Percentiles rank a stretch among this genome's conserved stretches.
Evolutionary conservation across 805 yeast species (phyloP).

Genomic region (Zygoascus tannicola): DNA sequence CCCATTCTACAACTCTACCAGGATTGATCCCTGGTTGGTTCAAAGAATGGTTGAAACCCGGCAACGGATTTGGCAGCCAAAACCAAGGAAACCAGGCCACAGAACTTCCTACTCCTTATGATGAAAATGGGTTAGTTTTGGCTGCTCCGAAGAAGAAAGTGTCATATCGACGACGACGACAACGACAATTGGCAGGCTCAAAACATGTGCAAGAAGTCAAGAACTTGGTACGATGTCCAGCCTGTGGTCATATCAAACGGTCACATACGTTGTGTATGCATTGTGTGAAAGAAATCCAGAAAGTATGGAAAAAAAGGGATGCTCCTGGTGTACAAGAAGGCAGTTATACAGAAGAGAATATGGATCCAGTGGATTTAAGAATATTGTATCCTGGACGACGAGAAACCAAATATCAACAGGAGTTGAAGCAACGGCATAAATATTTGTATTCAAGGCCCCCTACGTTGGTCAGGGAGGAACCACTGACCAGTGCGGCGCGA

Average conservation of each 20-base stretch:
- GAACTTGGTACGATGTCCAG: slow-evolving; percentile 82
- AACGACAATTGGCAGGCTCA: slow-evolving; percentile 68
- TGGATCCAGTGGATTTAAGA: slow-evolving; percentile 51
- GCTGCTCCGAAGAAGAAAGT: slow-evolving; percentile 95
- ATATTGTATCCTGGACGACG: slow-evolving; percentile 68
- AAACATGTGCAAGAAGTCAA: slow-evolving; percentile 70
- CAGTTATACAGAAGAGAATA: slow-evolving; percentile 20
- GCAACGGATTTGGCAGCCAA: background rate
- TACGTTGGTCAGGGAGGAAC: background rate
- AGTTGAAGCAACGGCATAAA: slow-evolving; percentile 43
- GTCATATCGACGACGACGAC: slow-evolving; percentile 79
- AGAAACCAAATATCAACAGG: slow-evolving; percentile 34
- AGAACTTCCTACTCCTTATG: background rate
- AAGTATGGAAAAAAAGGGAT: slow-evolving; percentile 47
- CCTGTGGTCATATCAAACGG: slow-evolving; percentile 88
- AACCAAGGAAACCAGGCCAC: slow-evolving; percentile 1
- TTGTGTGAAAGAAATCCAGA: slow-evolving; percentile 75
- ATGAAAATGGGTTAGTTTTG: slow-evolving; percentile 61
- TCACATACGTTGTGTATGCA: slow-evolving; percentile 88
- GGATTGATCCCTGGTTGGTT: background rate
- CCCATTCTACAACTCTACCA: background rate
- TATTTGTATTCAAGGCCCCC: slow-evolving; percentile 42
- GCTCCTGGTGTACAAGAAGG: slow-evolving; percentile 13
- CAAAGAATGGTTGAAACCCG: background rate
- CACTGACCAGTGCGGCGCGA: background rate